Evolutionary conservation across 148 eudicot genomes (phyloP).

Genomic region (Hydrangea macrophylla): DNA sequence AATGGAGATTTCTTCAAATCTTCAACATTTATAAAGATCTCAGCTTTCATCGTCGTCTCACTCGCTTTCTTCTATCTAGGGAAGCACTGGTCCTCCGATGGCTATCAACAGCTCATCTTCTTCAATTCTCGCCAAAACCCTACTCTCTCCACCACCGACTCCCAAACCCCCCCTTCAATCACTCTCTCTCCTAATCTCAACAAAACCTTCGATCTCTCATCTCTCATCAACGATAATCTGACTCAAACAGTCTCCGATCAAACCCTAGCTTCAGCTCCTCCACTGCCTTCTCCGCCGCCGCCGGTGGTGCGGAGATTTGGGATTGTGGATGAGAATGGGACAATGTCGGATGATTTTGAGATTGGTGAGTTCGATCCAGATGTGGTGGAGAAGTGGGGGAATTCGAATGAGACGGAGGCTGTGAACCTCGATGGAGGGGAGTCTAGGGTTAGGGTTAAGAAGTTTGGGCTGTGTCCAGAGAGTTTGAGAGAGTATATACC

Average conservation of each 20-base stretch:
- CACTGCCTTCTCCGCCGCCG: slow-evolving; percentile 27
- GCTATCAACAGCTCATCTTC: slow-evolving; percentile 36
- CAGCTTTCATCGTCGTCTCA: slow-evolving; percentile 46
- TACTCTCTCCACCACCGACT: slow-evolving; percentile 6
- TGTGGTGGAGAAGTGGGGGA: slow-evolving; percentile 53
- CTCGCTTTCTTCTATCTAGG: slow-evolving; percentile 76
- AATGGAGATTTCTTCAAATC: slow-evolving; percentile 52
- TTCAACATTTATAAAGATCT: slow-evolving; percentile 39
- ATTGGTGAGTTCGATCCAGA: slow-evolving; percentile 70
- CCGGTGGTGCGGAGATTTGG: slow-evolving; percentile 61
- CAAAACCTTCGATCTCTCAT: slow-evolving; percentile 39
- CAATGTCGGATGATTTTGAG: slow-evolving; percentile 74
- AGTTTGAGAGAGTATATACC: slow-evolving; percentile 79
- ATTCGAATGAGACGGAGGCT: slow-evolving; percentile 30
- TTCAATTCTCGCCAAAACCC: slow-evolving; percentile 36
- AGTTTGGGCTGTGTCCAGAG: slow-evolving; percentile 51
- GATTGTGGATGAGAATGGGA: slow-evolving; percentile 77
- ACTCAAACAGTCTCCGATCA: background rate
- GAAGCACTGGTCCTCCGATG: slow-evolving; percentile 60
- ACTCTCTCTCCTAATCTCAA: slow-evolving; percentile 66
- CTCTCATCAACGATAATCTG: slow-evolving; percentile 27
- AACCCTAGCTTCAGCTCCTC: slow-evolving; percentile 15
- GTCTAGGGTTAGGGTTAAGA: slow-evolving; percentile 46
- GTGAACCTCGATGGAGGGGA: slow-evolving; percentile 23
- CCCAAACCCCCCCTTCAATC: slow-evolving; percentile 28